phyloP scores from a whole-genome alignment of 345 rosid species.

The Kernera saxatilis region DNA sequence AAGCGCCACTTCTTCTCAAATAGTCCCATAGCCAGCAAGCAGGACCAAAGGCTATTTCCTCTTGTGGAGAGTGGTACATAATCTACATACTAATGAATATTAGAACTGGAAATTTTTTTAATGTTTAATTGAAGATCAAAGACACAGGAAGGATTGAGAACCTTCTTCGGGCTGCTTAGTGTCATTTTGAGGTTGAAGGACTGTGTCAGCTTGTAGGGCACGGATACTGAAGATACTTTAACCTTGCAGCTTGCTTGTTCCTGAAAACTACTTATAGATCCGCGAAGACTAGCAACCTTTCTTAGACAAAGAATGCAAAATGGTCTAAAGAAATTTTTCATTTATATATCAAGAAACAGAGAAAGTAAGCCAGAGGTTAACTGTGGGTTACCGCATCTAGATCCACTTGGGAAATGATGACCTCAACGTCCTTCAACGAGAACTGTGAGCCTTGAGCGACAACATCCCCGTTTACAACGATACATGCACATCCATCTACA shows the following conservation, averaged over 20 bases:
- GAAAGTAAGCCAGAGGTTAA: not conserved
- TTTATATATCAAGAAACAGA: not conserved
- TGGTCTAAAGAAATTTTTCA: not conserved
- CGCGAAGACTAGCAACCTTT: constrained; percentile 92
- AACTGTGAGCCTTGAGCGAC: constrained; percentile 93
- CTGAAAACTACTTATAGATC: constrained; percentile 82
- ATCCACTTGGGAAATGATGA: constrained; percentile 82
- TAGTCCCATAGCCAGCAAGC: constrained; percentile 99
- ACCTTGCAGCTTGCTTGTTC: constrained; percentile 80
- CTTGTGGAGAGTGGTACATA: constrained; percentile 79
- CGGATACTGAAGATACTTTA: constrained; percentile 57
- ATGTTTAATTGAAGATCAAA: not conserved
- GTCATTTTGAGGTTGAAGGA: constrained; percentile 59
- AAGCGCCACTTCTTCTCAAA: constrained; percentile 94
- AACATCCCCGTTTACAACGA: constrained; percentile 80
- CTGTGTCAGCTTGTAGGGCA: constrained; percentile 63
- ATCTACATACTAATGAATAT: constrained; percentile 38
- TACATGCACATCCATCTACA: constrained; percentile 81
- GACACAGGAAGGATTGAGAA: constrained; percentile 20
- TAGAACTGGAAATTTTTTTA: not conserved
- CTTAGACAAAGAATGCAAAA: constrained; percentile 19
- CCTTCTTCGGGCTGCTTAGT: constrained; percentile 77
- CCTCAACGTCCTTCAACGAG: constrained; percentile 85
- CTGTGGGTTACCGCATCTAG: constrained; percentile 69
- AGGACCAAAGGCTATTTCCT: constrained; percentile 94